Conservation (phyloP, 371 early-diverging fungal genomes). For the Syncephalis plumigaleata region DNA sequence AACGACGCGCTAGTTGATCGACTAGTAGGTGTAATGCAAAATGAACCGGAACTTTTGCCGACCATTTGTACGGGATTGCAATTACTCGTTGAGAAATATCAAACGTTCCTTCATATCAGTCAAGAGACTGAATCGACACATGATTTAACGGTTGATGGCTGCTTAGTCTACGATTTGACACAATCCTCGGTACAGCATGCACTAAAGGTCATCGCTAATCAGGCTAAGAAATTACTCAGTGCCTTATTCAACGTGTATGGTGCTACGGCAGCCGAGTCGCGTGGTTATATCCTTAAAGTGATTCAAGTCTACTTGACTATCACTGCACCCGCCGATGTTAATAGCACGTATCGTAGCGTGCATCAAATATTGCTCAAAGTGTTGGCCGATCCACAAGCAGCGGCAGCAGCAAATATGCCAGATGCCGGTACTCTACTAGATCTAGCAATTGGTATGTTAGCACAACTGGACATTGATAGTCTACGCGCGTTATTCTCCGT, state of each 20-base stretch:
- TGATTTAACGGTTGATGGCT: constrained; percentile 7
- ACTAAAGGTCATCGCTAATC: constrained; percentile 35
- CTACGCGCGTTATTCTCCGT: constrained; percentile 31
- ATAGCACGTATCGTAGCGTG: constrained; percentile 40
- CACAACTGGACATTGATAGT: constrained; percentile 41
- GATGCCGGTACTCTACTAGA: constrained; percentile 61
- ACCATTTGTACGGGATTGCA: constrained; percentile 58
- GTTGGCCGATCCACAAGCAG: constrained; percentile 13
- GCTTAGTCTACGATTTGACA: constrained; percentile 23
- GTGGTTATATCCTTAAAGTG: constrained; percentile 53
- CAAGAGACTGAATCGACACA: constrained; percentile 27
- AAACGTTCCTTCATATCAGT: constrained; percentile 20
- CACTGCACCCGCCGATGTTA: constrained; percentile 31
- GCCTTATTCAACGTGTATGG: constrained; percentile 74
- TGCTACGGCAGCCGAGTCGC: constrained; percentile 37
- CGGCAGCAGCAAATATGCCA: constrained; percentile 9
- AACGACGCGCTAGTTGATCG: constrained; percentile 45
- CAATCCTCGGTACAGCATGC: constrained; percentile 35
- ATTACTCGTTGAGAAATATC: constrained; percentile 49
- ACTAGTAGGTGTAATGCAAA: constrained; percentile 41
- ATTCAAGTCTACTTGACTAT: constrained; percentile 46
- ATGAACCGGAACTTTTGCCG: constrained; percentile 60
- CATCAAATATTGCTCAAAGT: constrained; percentile 42
- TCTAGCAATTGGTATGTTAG: constrained; percentile 49
- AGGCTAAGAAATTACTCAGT: constrained; percentile 53